These are phyloP conservation scores for Populus pruinosa DNA, from an alignment of 345 rosid species.

Conservation along the genomic window DNA sequence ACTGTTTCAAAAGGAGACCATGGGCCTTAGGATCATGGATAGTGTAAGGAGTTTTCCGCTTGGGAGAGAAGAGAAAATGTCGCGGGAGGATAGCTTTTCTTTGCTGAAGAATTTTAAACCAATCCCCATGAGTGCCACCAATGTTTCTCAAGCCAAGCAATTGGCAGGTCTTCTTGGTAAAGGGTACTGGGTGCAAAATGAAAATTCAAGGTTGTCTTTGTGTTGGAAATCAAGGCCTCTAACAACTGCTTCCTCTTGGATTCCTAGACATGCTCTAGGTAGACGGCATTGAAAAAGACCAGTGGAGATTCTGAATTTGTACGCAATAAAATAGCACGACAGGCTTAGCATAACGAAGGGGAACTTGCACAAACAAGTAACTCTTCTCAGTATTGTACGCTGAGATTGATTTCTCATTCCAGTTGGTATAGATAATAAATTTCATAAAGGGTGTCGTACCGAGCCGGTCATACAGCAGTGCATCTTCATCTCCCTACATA, in stretches of 20 bases:
- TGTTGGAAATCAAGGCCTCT: neutral
- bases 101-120: neutral
- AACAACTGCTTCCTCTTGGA: neutral
- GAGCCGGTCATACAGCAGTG: too few species aligned
- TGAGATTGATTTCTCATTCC: too few species aligned
- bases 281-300: neutral
- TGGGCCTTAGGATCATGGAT: neutral
- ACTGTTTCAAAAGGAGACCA: neutral
- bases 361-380: neutral
- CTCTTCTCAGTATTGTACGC: neutral
- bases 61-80: neutral
- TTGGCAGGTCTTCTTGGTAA: neutral
- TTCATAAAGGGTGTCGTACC: too few species aligned
- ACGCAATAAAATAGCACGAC: neutral
- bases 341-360: neutral
- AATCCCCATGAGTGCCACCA: neutral
- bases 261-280: neutral
- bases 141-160: neutral
- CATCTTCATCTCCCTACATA: too few species aligned
- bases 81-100: neutral
- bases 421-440: too few species aligned
- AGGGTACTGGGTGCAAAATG: too few species aligned
- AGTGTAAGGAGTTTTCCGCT: neutral
- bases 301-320: neutral
- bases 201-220: neutral